Percentiles rank a stretch among this genome's conserved stretches.
phyloP scores from a whole-genome alignment of 306 rosid genomes.

The Cicer arietinum region DNA sequence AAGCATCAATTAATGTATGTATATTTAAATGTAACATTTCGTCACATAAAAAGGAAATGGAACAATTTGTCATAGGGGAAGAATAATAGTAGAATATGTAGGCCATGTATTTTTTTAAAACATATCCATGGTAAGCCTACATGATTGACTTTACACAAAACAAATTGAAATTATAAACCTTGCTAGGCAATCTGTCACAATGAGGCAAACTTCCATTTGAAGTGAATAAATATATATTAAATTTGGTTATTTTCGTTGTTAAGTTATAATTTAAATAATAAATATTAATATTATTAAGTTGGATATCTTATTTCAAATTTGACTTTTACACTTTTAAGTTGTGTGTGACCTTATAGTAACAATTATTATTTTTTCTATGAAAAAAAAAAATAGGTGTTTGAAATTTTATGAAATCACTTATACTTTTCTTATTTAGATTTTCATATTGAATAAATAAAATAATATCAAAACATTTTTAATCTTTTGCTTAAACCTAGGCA shows the following conservation, averaged over 20 bases:
- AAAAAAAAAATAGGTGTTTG: too few species aligned
- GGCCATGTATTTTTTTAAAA: background rate
- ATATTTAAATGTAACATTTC: background rate
- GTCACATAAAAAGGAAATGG: background rate
- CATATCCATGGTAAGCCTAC: background rate
- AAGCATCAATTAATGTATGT: background rate
- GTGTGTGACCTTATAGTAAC: too few species aligned
- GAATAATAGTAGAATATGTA: background rate
- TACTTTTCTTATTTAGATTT: too few species aligned
- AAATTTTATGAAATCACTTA: too few species aligned
- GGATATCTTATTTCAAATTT: too few species aligned
- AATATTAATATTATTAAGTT: too few species aligned
- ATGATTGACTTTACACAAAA: background rate
- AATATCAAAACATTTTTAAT: too few species aligned
- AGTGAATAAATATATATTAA: background rate
- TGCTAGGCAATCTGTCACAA: background rate
- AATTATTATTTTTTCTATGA: too few species aligned
- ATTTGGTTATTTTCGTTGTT: too few species aligned
- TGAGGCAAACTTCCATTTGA: background rate
- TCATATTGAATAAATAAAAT: too few species aligned
- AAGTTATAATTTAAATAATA: too few species aligned
- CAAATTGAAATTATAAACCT: background rate
- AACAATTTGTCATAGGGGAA: background rate
- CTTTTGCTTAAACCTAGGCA: rapidly evolving
- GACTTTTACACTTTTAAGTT: too few species aligned